Conservation (phyloP, 768 basidiomycete genomes). For the Panaeolus cyanescens region DNA sequence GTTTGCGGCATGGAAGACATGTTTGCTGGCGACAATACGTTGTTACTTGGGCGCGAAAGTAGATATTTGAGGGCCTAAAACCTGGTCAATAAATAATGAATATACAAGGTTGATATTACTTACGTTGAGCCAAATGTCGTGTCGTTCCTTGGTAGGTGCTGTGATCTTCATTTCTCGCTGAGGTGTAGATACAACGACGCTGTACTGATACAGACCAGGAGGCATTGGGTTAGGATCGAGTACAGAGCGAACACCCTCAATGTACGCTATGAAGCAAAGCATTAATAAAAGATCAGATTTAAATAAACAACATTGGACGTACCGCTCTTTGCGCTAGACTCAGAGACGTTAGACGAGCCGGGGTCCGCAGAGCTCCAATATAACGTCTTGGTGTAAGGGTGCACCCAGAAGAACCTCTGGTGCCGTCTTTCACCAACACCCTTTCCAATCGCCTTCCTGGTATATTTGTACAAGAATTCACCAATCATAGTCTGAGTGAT, state of each 20-base stretch:
- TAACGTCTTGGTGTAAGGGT: constrained; percentile 96
- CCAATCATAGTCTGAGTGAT: constrained; percentile 99
- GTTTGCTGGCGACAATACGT: constrained; percentile 40
- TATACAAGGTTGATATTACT: constrained; percentile 24
- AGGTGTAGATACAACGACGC: constrained; percentile 89
- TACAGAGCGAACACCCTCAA: constrained; percentile 90
- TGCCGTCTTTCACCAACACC: constrained; percentile 90
- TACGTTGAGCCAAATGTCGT: constrained; percentile 96
- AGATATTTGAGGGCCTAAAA: constrained; percentile 88
- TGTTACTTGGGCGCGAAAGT: constrained; percentile 67
- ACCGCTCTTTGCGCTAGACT: constrained; percentile 98
- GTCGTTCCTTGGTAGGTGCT: constrained; percentile 92
- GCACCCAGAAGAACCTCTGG: constrained; percentile 99
- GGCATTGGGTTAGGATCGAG: constrained; percentile 96
- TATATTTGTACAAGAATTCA: constrained; percentile 98
- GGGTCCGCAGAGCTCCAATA: constrained; percentile 98
- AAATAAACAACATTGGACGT: constrained; percentile 35
- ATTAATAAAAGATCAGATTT: constrained; percentile 12
- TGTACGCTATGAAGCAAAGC: constrained; percentile 66
- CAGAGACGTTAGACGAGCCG: constrained; percentile 81
- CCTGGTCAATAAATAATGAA: constrained; percentile 12
- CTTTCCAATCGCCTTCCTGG: constrained; percentile 84
- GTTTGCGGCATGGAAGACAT: constrained; percentile 43
- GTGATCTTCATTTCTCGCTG: constrained; percentile 98
- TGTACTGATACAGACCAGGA: constrained; percentile 90